A percentile compares a stretch with the other conserved stretches of the same genome.
These are phyloP conservation scores for Magnaporthiopsis incrustans DNA, from an alignment of 2,329 filamentous ascomycete species.

Conservation along the genomic window DNA sequence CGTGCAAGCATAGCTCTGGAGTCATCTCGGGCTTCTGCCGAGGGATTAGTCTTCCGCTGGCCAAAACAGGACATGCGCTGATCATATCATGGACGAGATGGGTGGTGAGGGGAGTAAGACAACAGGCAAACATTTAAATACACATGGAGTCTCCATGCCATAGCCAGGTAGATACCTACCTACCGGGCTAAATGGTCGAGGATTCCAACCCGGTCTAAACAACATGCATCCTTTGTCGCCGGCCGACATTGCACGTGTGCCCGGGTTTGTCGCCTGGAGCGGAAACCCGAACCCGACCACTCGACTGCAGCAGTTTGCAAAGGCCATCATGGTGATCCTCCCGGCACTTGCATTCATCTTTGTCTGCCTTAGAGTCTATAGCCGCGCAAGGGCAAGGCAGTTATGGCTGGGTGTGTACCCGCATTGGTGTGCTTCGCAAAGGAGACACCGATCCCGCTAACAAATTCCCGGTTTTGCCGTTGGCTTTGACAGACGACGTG, in stretches of 20 bases:
- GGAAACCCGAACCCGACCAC: neutral
- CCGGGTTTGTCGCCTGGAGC: neutral
- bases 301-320: neutral
- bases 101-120: too few species aligned
- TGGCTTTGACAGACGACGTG: neutral
- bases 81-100: too few species aligned
- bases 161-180: too few species aligned
- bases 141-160: neutral
- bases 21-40: too few species aligned
- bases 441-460: neutral
- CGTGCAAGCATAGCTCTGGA: neutral
- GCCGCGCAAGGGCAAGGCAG: neutral
- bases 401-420: conserved; percentile 1
- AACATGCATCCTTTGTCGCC: neutral
- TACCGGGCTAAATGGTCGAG: too few species aligned
- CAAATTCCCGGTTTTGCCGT: neutral
- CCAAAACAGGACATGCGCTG: too few species aligned
- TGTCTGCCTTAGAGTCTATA: conserved; percentile 2
- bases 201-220: neutral
- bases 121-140: neutral
- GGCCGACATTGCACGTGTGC: neutral
- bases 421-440: neutral
- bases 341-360: neutral
- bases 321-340: conserved; percentile 4
- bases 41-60: too few species aligned